These are phyloP conservation scores for Ogataea sp. DNA, from an alignment of 805 yeast species.

Conservation along the genomic window DNA sequence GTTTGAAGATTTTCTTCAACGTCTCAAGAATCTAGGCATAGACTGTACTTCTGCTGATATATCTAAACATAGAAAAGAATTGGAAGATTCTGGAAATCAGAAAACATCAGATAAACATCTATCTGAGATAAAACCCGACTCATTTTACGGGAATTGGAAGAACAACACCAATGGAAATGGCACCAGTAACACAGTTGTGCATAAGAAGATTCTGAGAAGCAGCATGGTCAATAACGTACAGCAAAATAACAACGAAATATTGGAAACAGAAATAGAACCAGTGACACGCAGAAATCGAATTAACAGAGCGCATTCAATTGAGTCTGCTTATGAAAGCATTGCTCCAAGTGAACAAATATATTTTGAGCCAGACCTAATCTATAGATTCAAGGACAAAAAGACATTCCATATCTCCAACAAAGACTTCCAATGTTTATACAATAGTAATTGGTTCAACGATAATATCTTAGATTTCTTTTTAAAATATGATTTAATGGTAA, in stretches of 20 bases:
- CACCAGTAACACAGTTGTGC: too few species aligned
- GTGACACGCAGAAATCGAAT: background rate
- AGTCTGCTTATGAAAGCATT: slow-evolving; percentile 20
- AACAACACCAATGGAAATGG: too few species aligned
- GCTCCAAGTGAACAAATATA: slow-evolving; percentile 21
- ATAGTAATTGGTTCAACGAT: slow-evolving; percentile 86
- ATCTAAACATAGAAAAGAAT: too few species aligned
- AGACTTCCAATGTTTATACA: slow-evolving; percentile 74
- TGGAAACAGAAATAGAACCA: background rate
- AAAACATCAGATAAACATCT: too few species aligned
- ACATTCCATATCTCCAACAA: slow-evolving; percentile 49
- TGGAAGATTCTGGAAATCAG: too few species aligned
- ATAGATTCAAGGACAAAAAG: slow-evolving; percentile 46
- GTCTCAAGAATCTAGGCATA: too few species aligned
- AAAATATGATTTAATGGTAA: slow-evolving; percentile 34
- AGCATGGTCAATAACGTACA: too few species aligned
- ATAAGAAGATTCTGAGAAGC: too few species aligned
- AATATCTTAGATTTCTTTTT: slow-evolving; percentile 79
- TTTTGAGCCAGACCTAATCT: slow-evolving; percentile 31
- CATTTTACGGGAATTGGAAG: too few species aligned
- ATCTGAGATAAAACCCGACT: too few species aligned
- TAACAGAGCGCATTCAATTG: slow-evolving; percentile 16
- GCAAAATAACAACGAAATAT: background rate
- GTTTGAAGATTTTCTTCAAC: too few species aligned
- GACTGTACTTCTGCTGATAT: too few species aligned